Conservation (phyloP, 176 grass and related monocot genomes). For the Metroxylon sagu region DNA sequence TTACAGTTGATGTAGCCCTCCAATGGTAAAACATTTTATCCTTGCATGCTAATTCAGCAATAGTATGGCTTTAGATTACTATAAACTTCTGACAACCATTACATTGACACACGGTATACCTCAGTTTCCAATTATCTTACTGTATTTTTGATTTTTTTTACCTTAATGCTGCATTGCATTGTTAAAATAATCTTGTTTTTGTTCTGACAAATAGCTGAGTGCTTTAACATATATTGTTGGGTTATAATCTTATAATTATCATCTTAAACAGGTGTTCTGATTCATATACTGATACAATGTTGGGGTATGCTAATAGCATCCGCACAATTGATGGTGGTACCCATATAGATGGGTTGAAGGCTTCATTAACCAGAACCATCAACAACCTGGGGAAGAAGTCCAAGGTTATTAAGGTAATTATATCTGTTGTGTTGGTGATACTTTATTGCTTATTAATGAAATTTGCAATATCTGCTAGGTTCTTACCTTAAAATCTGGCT, state of each 20-base stretch:
- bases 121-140: too few species aligned
- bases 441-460: too few species aligned
- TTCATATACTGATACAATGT: slow-evolving; percentile 87
- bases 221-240: neutral
- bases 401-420: slow-evolving; percentile 69
- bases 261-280: slow-evolving; percentile 74
- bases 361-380: slow-evolving; percentile 84
- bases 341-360: slow-evolving; percentile 92
- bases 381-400: slow-evolving; percentile 88
- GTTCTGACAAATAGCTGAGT: neutral
- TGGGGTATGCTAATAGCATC: slow-evolving; percentile 98
- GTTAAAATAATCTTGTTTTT: too few species aligned
- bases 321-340: slow-evolving; percentile 95
- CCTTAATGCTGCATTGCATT: neutral
- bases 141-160: neutral
- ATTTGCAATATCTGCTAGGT: too few species aligned
- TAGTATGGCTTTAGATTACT: too few species aligned
- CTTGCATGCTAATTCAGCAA: neutral
- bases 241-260: slow-evolving; percentile 17
- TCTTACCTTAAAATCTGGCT: too few species aligned
- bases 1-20: slow-evolving; percentile 79
- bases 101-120: too few species aligned
- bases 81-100: too few species aligned
- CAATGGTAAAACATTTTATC: slow-evolving; percentile 66
- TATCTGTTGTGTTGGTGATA: neutral